These are phyloP conservation scores for Tulasnella sp. DNA, from an alignment of 768 basidiomycete species.

Conservation along the genomic window DNA sequence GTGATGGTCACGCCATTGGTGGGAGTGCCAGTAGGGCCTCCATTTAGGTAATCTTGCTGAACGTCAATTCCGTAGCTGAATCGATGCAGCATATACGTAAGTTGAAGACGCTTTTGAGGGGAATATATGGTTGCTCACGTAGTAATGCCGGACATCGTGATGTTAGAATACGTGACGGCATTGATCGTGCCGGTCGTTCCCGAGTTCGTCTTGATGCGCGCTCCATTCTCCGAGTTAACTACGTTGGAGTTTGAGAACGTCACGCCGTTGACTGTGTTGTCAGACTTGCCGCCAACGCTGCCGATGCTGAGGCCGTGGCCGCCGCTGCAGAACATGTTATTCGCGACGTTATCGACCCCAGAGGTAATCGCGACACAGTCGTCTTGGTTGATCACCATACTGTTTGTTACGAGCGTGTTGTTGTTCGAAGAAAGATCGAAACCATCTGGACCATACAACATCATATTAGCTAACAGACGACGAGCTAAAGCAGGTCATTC, in stretches of 20 bases:
- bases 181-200: constrained; percentile 16
- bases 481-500: too few species aligned
- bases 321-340: constrained; percentile 17
- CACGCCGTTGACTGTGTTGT: constrained; percentile 18
- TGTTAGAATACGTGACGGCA: constrained; percentile 18
- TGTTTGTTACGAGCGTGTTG: constrained; percentile 15
- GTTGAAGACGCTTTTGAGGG: too few species aligned
- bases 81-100: too few species aligned
- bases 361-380: constrained; percentile 18
- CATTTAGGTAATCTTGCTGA: constrained; percentile 19
- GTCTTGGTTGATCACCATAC: constrained; percentile 19
- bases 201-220: constrained; percentile 18
- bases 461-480: too few species aligned
- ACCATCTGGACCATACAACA: constrained; percentile 15
- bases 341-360: constrained; percentile 15
- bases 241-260: constrained; percentile 18
- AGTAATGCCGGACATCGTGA: constrained; percentile 14
- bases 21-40: constrained; percentile 17
- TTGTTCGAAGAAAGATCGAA: constrained; percentile 14
- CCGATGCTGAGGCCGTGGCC: constrained; percentile 17
- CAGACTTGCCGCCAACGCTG: constrained; percentile 16
- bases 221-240: constrained; percentile 18
- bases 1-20: constrained; percentile 18
- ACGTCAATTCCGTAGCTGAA: constrained; percentile 16
- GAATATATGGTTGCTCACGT: background rate